Evolutionary conservation across 2,329 filamentous ascomycete species (phyloP).

Genomic region (Phialophora verrucosa): DNA sequence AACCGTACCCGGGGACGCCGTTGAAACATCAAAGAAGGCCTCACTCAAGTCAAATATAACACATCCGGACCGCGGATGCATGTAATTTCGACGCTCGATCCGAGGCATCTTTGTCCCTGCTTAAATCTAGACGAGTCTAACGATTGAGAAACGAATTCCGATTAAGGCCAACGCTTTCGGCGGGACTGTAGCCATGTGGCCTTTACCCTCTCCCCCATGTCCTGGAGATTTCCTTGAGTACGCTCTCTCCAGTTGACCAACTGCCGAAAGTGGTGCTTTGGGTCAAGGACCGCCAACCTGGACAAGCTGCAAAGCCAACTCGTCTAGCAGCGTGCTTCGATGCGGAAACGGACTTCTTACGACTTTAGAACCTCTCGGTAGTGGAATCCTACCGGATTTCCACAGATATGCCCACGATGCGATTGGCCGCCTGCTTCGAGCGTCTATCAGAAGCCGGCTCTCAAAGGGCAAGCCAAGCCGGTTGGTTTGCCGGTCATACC

Average conservation of each 20-base stretch:
- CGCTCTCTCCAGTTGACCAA: background rate
- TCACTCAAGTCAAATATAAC: background rate
- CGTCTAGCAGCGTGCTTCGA: background rate
- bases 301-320: background rate
- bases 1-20: background rate
- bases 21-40: background rate
- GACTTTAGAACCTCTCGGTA: background rate
- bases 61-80: background rate
- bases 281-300: background rate
- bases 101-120: background rate
- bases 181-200: background rate
- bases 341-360: background rate
- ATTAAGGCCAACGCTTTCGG: background rate
- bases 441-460: background rate
- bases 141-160: background rate
- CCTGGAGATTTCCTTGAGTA: background rate
- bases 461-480: conserved; percentile 4
- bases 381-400: background rate
- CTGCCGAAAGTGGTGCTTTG: conserved; percentile 13
- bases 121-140: background rate
- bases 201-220: background rate
- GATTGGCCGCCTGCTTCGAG: conserved; percentile 5
- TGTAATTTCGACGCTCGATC: background rate
- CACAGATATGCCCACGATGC: background rate
- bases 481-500: conserved; percentile 4